Conservation (phyloP, 2,329 filamentous ascomycete species). For the Helminthosporium solani region DNA sequence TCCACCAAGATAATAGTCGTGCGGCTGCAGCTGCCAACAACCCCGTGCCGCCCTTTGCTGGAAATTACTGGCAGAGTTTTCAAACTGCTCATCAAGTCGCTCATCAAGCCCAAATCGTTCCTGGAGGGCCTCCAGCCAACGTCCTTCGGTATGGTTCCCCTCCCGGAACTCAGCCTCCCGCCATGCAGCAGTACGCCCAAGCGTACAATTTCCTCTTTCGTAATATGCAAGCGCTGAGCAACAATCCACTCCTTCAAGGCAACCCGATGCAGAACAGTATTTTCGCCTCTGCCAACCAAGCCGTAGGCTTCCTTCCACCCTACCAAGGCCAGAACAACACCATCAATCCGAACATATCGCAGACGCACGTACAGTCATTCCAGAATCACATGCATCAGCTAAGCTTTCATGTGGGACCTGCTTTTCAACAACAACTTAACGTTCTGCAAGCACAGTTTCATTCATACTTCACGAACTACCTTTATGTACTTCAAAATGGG, state of each 20-base stretch:
- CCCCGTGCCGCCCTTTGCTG: neutral
- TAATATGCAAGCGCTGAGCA: too few relatives aligned
- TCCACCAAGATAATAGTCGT: conserved; percentile 8
- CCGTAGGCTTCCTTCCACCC: neutral
- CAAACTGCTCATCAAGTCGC: neutral
- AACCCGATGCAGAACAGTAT: too few relatives aligned
- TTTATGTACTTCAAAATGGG: conserved; percentile 19
- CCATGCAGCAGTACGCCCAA: too few relatives aligned
- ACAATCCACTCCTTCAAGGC: too few relatives aligned
- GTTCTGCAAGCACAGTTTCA: conserved; percentile 13
- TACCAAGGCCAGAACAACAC: neutral
- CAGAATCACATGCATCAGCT: conserved; percentile 4
- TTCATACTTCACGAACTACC: too few relatives aligned
- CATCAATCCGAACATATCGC: too few relatives aligned
- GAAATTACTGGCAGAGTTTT: neutral
- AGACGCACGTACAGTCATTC: conserved; percentile 2
- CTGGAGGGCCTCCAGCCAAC: too few relatives aligned
- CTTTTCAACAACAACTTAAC: conserved; percentile 6
- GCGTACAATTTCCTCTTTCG: too few relatives aligned
- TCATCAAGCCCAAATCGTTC: too few relatives aligned
- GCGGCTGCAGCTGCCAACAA: neutral
- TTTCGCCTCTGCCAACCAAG: too few relatives aligned
- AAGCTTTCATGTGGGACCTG: conserved; percentile 12
- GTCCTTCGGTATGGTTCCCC: too few relatives aligned
- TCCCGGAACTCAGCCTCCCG: too few relatives aligned